Evolutionary conservation across 2,329 filamentous ascomycete genomes (phyloP).

Genomic region (Aaosphaeria arxii): DNA sequence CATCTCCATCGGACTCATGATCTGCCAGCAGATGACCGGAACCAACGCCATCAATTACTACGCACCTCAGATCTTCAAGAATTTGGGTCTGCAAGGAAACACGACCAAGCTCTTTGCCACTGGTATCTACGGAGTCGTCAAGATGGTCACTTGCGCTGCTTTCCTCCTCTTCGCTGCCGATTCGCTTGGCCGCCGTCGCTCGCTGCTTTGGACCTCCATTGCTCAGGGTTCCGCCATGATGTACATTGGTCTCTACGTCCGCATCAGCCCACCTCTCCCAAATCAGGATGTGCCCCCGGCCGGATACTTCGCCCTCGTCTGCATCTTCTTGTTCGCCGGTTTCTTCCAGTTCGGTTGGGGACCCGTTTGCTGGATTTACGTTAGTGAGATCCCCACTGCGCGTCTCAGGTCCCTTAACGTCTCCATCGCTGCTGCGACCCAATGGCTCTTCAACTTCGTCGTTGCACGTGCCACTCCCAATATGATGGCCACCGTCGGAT

Average conservation of each 20-base stretch:
- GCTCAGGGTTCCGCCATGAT: slow-evolving; percentile 63
- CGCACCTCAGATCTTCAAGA: slow-evolving; percentile 65
- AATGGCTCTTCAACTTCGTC: slow-evolving; percentile 74
- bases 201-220: slow-evolving; percentile 62
- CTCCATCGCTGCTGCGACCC: slow-evolving; percentile 64
- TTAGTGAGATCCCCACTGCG: slow-evolving; percentile 67
- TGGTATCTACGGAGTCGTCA: slow-evolving; percentile 70
- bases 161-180: slow-evolving; percentile 69
- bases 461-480: slow-evolving; percentile 65
- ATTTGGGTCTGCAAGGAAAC: slow-evolving; percentile 59
- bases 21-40: slow-evolving; percentile 73
- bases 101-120: slow-evolving; percentile 66
- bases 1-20: slow-evolving; percentile 61
- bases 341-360: slow-evolving; percentile 65
- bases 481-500: slow-evolving; percentile 60
- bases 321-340: slow-evolving; percentile 69
- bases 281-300: slow-evolving; percentile 59
- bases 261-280: slow-evolving; percentile 56
- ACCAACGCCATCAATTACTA: slow-evolving; percentile 58
- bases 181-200: slow-evolving; percentile 63
- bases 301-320: slow-evolving; percentile 68
- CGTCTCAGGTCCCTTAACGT: slow-evolving; percentile 66
- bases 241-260: slow-evolving; percentile 69
- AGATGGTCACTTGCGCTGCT: slow-evolving; percentile 60
- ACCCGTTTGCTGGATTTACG: slow-evolving; percentile 70